Percentiles rank a stretch among this genome's conserved stretches.
Evolutionary conservation across 2,329 filamentous ascomycete species (phyloP).

Genomic region (Ophiostoma quercus): DNA sequence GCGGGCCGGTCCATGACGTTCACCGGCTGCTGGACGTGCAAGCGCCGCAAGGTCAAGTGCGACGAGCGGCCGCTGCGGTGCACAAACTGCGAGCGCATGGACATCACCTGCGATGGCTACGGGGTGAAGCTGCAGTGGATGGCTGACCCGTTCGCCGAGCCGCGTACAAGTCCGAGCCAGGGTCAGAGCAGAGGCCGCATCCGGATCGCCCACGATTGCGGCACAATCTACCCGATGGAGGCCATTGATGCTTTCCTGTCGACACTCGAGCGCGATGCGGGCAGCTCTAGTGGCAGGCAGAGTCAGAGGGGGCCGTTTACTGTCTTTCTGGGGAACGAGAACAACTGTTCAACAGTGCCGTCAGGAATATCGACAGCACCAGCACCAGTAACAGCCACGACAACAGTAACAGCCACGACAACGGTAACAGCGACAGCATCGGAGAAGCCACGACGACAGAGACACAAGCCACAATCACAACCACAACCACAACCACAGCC

Average conservation of each 20-base stretch:
- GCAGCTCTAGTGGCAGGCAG: neutral
- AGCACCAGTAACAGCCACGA: neutral
- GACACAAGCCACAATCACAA: neutral
- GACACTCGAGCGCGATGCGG: neutral
- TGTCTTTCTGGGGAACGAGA: neutral
- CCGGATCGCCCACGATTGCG: neutral
- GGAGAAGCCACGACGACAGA: neutral
- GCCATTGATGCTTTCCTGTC: neutral
- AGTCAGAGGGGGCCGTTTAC: neutral
- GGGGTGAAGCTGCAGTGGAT: slow-evolving; percentile 22
- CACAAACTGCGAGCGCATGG: slow-evolving; percentile 23
- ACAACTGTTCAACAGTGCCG: neutral
- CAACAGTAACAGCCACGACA: neutral
- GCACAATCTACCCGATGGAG: neutral
- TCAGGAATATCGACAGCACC: neutral
- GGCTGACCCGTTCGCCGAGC: neutral
- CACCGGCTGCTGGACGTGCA: slow-evolving; percentile 24
- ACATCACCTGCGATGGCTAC: slow-evolving; percentile 20
- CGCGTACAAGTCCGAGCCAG: neutral
- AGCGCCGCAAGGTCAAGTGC: slow-evolving; percentile 26
- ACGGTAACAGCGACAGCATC: neutral
- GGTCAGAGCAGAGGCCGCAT: neutral
- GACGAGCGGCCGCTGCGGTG: slow-evolving; percentile 25
- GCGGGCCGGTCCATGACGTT: slow-evolving; percentile 8
- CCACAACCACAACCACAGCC: neutral